phyloP scores from a whole-genome alignment of 2,329 filamentous ascomycete species.

The Apiospora arundinis region DNA sequence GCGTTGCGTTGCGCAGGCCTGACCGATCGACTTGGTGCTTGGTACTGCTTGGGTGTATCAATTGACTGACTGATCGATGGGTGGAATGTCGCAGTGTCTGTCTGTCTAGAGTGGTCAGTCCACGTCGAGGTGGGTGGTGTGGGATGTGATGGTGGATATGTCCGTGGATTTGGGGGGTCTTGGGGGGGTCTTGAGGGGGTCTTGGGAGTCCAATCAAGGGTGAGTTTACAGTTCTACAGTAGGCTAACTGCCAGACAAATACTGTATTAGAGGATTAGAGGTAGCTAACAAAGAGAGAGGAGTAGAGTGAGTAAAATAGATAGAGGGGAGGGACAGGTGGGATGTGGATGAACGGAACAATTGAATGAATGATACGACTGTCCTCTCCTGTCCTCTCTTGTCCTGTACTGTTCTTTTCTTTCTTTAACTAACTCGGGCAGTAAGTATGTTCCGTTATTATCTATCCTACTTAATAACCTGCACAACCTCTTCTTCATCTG shows the following conservation, averaged over 20 bases:
- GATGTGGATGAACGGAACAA: background rate
- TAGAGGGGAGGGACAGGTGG: background rate
- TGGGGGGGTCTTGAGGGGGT: background rate
- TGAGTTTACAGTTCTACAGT: background rate
- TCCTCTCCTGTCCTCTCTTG: too few species aligned
- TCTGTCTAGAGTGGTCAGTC: background rate
- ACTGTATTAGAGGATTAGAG: background rate
- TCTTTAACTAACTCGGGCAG: too few species aligned
- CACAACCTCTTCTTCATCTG: background rate
- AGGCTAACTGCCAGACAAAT: background rate
- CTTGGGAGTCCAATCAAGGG: slow-evolving; percentile 6
- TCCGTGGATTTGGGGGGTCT: background rate
- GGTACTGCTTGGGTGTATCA: background rate
- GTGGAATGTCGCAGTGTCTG: slow-evolving; percentile 9
- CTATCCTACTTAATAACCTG: too few species aligned
- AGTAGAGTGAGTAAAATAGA: too few species aligned
- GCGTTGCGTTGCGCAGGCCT: slow-evolving; percentile 2
- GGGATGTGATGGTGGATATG: slow-evolving; percentile 7
- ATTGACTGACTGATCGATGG: slow-evolving; percentile 3
- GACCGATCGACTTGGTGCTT: background rate
- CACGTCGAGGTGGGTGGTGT: background rate
- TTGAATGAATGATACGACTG: background rate
- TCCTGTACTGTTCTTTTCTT: too few species aligned
- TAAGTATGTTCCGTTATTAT: too few species aligned
- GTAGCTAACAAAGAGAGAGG: background rate